Percentiles rank a stretch among this genome's conserved stretches.
Conservation (phyloP, 1,139 yeast species). For the Pichia sp. region DNA sequence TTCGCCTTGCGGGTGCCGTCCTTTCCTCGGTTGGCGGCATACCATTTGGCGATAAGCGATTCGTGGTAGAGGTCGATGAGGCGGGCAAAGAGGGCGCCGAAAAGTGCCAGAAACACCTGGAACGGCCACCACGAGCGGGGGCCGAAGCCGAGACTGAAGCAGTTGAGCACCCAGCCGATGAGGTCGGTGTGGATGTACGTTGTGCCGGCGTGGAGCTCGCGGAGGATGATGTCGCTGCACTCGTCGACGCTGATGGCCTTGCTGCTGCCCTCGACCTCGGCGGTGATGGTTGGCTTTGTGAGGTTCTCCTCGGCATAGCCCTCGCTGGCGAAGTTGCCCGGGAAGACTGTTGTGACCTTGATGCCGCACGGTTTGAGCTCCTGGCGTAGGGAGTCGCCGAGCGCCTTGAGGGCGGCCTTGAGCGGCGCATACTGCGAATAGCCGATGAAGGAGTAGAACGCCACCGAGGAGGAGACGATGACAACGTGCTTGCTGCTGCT, state of each 20-base stretch:
- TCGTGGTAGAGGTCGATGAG: slow-evolving; percentile 52
- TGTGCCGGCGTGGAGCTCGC: slow-evolving; percentile 58
- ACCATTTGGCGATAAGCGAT: slow-evolving; percentile 52
- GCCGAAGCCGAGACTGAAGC: slow-evolving; percentile 62
- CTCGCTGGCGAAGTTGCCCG: slow-evolving; percentile 88
- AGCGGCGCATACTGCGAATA: slow-evolving; percentile 87
- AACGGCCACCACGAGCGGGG: slow-evolving; percentile 62
- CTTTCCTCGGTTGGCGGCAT: slow-evolving; percentile 13
- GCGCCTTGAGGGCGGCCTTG: slow-evolving; percentile 74
- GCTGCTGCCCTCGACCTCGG: slow-evolving; percentile 80
- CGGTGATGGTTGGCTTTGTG: slow-evolving; percentile 84
- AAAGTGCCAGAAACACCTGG: slow-evolving; percentile 45
- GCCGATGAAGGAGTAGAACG: slow-evolving; percentile 86
- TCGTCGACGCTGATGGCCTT: slow-evolving; percentile 60
- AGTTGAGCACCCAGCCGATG: slow-evolving; percentile 77
- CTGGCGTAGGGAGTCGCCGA: slow-evolving; percentile 75
- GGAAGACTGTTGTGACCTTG: slow-evolving; percentile 60
- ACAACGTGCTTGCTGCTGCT: slow-evolving; percentile 52
- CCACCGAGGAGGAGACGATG: slow-evolving; percentile 75
- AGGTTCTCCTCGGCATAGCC: slow-evolving; percentile 78
- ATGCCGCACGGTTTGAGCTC: slow-evolving; percentile 69
- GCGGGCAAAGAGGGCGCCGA: slow-evolving; percentile 64
- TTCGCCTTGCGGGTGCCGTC: not conserved
- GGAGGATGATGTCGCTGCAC: slow-evolving; percentile 62
- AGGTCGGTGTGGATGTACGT: slow-evolving; percentile 78